Evolutionary conservation across 345 rosid species (phyloP).

Genomic region (Luvunga scandens): DNA sequence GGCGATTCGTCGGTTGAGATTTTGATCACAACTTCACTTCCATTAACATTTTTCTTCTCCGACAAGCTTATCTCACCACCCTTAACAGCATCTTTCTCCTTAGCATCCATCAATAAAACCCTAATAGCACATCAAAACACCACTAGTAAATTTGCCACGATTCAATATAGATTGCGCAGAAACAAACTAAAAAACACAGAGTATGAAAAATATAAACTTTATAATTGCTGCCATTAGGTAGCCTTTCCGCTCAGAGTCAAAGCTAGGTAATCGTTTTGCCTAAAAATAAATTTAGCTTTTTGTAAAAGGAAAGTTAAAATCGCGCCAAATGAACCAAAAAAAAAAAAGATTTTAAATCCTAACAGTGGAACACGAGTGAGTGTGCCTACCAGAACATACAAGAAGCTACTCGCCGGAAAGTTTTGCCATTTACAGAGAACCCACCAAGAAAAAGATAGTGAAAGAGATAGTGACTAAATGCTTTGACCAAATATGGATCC

Average conservation of each 20-base stretch:
- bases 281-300: not conserved
- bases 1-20: slow-evolving; percentile 42
- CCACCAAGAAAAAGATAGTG: not conserved
- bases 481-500: not conserved
- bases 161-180: too few species aligned
- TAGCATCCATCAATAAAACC: slow-evolving; percentile 22
- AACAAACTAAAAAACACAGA: too few species aligned
- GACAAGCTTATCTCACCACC: slow-evolving; percentile 33
- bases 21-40: slow-evolving; percentile 50
- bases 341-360: not conserved
- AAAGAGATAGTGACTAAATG: not conserved
- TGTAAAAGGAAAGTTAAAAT: not conserved
- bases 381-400: not conserved
- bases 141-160: not conserved
- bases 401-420: not conserved
- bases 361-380: not conserved
- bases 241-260: not conserved
- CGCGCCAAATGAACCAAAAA: not conserved
- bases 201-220: too few species aligned
- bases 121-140: not conserved
- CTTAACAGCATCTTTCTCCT: slow-evolving; percentile 7
- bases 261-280: not conserved
- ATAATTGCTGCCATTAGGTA: not conserved
- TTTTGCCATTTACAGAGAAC: not conserved
- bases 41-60: slow-evolving; percentile 38